phyloP scores from a whole-genome alignment of 2,329 filamentous ascomycete genomes.

The Alternaria arbusti region DNA sequence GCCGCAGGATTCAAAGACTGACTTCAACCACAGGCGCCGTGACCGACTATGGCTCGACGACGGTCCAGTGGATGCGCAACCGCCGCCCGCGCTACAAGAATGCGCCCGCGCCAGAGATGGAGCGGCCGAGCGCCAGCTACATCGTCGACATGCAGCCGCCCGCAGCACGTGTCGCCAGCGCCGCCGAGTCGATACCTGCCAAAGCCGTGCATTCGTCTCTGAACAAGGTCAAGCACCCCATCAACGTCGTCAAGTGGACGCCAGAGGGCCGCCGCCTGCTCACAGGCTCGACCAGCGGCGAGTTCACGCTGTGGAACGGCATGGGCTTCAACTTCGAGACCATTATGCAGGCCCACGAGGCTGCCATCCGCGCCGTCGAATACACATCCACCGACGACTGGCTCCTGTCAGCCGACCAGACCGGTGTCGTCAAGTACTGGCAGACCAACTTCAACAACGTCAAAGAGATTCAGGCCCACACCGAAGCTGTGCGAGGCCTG shows the following conservation, averaged over 20 bases:
- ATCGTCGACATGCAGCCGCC: constrained; percentile 93
- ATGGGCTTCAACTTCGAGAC: constrained; percentile 99
- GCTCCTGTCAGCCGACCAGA: constrained; percentile 94
- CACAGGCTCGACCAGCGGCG: constrained; percentile 93
- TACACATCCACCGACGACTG: constrained; percentile 98
- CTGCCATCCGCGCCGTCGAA: constrained; percentile 78
- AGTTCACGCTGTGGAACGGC: constrained; percentile 98
- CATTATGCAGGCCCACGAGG: constrained; percentile 97
- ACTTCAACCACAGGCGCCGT: constrained; percentile 71
- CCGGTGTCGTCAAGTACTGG: constrained; percentile 97
- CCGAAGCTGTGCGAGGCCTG: constrained; percentile 86
- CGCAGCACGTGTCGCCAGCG: constrained; percentile 72
- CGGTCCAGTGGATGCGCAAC: constrained; percentile 89
- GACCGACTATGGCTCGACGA: constrained; percentile 89
- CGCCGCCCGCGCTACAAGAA: constrained; percentile 78
- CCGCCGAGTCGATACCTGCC: constrained; percentile 88
- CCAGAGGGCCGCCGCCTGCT: constrained; percentile 90
- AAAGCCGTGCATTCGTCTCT: constrained; percentile 97
- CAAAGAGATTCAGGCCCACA: constrained; percentile 89
- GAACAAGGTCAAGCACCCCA: constrained; percentile 97
- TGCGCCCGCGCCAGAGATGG: constrained; percentile 73
- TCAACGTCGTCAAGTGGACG: constrained; percentile 97
- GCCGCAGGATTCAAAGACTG: neutral
- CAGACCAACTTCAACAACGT: constrained; percentile 99
- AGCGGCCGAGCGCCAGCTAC: constrained; percentile 87